Base-by-base conservation (phyloP, 139 green algal species). In the Chlorella sp. region DNA sequence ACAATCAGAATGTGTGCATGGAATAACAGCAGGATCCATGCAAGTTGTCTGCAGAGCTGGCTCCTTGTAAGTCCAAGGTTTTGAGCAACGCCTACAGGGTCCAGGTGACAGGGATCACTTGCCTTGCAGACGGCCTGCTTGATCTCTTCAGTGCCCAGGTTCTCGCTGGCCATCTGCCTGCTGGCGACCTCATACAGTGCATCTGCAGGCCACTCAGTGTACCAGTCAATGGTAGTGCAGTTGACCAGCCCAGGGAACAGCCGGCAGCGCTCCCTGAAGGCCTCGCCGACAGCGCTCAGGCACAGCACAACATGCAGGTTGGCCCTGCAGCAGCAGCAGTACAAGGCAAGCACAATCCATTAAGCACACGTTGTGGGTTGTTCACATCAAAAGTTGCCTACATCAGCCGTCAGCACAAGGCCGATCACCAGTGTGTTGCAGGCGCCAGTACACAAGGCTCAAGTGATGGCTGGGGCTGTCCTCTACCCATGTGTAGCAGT, bases 181-280 rank as follows among this genome's bases (percentile, higher is more conserved):
- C 33, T 36, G 35, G 83, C 86, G 49, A 93, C 88, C 82, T 92
- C 88, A 34, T 82, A 85, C 60, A 93, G 82, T 34, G 88, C 88
- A 62, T 93, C 88, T 23, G 73, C 74, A 0, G 88, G 88, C 90
- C 90, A 95, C 79, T 92, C 88, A 17, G 84, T 90, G 82, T 93
- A 95, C 61, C 90, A 95, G 79, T 95, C 87, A 75, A 95, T 95
- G 55, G 85, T 92, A 69, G 82, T 92, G 84, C 90, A 93, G 79
- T 93, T 95, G 61, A 93, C 88, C 27, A 95, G 86, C 34, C 88
- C 88, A 62, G 88, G 88, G 80, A 93, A 91, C 82, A 90, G 90
- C 69, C 88, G 80, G 64, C 80, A 86, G 59, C 90, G 83, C 77
- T 92, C 83, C 26, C 90, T 83, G 84, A 95, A 95, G 34, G 81